Evolutionary conservation across 257 asterid genomes (phyloP).

Genomic region (Lycium ferocissimum): DNA sequence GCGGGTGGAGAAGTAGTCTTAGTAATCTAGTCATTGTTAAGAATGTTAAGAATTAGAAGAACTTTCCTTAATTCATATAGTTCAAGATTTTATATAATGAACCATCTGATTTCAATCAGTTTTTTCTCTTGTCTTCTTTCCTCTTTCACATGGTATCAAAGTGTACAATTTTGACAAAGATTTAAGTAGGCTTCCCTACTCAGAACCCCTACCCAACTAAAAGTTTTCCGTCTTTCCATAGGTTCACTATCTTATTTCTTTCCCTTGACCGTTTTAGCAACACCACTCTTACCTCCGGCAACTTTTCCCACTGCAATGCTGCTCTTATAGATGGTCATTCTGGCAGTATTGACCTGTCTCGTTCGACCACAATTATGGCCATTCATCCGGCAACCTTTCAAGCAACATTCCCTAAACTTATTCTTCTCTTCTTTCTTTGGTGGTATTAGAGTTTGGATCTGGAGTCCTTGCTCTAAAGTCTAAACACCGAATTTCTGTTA

Average conservation of each 20-base stretch:
- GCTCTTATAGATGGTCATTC: constrained; percentile 23
- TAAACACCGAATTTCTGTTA: constrained; percentile 20
- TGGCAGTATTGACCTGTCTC: neutral
- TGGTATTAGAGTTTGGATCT: constrained; percentile 21
- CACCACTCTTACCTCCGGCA: constrained; percentile 16
- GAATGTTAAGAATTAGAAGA: constrained; percentile 2
- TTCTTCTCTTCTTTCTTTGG: neutral
- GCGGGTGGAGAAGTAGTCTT: neutral
- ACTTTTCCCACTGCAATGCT: neutral
- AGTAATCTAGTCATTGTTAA: neutral
- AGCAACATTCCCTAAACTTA: neutral
- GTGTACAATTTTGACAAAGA: neutral
- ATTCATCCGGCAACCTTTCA: neutral
- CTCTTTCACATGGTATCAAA: neutral
- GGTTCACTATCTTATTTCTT: neutral
- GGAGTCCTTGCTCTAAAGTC: constrained; percentile 6
- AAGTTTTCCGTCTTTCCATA: neutral
- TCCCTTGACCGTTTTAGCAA: neutral
- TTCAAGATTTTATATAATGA: constrained; percentile 1
- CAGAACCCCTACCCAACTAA: neutral
- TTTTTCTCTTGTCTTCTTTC: constrained; percentile 3
- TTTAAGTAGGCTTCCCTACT: constrained; percentile 5
- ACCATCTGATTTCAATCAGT: neutral
- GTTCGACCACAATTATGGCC: neutral
- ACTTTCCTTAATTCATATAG: neutral